Evolutionary conservation across 768 basidiomycete genomes (phyloP).

Genomic region (Lactarius indigo): DNA sequence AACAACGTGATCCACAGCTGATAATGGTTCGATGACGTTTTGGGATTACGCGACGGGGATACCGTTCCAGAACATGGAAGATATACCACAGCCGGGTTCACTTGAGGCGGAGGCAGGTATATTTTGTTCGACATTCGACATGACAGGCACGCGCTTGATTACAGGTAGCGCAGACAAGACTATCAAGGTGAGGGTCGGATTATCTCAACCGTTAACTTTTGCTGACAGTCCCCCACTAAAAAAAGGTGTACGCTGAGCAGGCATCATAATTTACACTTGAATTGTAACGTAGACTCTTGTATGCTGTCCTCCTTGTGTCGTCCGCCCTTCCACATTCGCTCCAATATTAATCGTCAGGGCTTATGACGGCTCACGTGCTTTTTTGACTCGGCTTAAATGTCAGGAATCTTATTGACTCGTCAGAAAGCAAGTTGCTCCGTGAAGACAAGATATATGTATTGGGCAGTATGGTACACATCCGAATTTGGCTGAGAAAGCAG

Average conservation of each 20-base stretch:
- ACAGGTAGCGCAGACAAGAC: constrained; percentile 99
- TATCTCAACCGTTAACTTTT: background rate
- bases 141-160: constrained; percentile 89
- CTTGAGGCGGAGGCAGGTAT: constrained; percentile 96
- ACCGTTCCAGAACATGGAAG: constrained; percentile 91
- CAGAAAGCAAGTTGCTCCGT: too few species aligned
- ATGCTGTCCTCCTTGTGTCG: background rate
- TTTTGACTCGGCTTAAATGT: too few species aligned
- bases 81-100: constrained; percentile 95
- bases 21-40: constrained; percentile 86
- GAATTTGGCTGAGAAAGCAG: too few species aligned
- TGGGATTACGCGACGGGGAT: constrained; percentile 97
- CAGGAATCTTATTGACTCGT: too few species aligned
- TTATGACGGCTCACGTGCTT: background rate
- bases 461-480: too few species aligned
- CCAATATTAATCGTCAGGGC: background rate
- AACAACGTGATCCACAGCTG: constrained; percentile 46
- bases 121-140: constrained; percentile 96
- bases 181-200: constrained; percentile 68
- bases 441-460: too few species aligned
- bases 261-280: constrained; percentile 38
- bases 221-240: background rate
- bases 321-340: background rate
- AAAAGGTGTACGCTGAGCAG: constrained; percentile 69
- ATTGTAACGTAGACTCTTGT: background rate